Evolutionary conservation across 768 basidiomycete genomes (phyloP).

Genomic region (Tulasnella sp.): DNA sequence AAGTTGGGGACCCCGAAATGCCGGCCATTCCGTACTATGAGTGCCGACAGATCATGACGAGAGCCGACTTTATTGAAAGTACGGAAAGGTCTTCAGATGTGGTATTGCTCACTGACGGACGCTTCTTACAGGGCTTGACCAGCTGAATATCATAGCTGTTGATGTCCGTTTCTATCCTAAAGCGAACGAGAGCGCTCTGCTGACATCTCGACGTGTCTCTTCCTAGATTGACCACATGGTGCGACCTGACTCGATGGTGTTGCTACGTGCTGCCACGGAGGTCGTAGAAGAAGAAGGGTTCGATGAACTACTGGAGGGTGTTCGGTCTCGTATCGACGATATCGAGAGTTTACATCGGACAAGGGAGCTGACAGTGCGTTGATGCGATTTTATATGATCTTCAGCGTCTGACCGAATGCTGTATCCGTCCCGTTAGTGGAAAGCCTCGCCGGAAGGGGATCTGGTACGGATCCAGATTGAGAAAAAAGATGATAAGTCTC

Average conservation of each 20-base stretch:
- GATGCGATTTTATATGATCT: background rate
- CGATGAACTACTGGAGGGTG: slow-evolving; percentile 59
- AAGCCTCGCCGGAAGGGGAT: background rate
- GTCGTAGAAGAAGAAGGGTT: slow-evolving; percentile 67
- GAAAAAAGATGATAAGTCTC: background rate
- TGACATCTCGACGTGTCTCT: slow-evolving; percentile 13
- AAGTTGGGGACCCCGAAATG: slow-evolving; percentile 22
- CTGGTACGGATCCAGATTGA: background rate
- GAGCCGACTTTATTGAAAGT: slow-evolving; percentile 74
- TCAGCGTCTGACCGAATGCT: background rate
- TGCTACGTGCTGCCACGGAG: slow-evolving; percentile 57
- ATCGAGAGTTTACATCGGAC: slow-evolving; percentile 78
- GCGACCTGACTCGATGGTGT: slow-evolving; percentile 66
- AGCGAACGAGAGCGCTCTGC: background rate
- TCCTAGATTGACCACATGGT: slow-evolving; percentile 57
- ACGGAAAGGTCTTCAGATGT: slow-evolving; percentile 19
- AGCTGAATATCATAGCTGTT: slow-evolving; percentile 61
- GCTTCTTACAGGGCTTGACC: slow-evolving; percentile 41
- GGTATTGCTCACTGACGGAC: background rate
- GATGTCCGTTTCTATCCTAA: slow-evolving; percentile 40
- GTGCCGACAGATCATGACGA: slow-evolving; percentile 71
- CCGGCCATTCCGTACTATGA: slow-evolving; percentile 56
- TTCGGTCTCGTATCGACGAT: slow-evolving; percentile 66
- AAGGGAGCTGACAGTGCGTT: slow-evolving; percentile 53
- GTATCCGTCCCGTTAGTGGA: background rate